phyloP scores from a whole-genome alignment of 2,329 filamentous ascomycete genomes.

The Gliomastix tumulicola region DNA sequence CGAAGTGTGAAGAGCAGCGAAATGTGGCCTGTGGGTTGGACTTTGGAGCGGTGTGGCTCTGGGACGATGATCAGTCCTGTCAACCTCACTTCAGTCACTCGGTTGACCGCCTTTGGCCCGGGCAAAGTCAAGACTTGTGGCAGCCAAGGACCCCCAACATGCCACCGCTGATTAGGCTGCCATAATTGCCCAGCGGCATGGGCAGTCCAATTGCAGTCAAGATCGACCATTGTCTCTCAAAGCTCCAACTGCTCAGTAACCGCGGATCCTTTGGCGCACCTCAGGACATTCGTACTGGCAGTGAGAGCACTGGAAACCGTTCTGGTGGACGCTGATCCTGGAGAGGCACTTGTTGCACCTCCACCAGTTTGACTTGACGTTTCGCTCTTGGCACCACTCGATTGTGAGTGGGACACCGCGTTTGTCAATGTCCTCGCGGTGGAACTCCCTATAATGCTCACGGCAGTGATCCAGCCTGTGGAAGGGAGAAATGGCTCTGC shows the following conservation, averaged over 20 bases:
- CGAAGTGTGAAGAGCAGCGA: no score
- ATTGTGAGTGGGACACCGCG: constrained; percentile 27
- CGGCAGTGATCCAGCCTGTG: constrained; percentile 49
- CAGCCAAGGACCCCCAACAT: no score
- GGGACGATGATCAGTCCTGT: no score
- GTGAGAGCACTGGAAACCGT: constrained; percentile 35
- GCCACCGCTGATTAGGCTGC: no score
- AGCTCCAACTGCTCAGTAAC: no score
- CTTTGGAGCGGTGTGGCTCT: no score
- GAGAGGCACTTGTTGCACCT: constrained; percentile 45
- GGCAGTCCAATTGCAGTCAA: neutral
- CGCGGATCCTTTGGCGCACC: constrained; percentile 2
- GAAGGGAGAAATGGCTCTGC: constrained; percentile 37
- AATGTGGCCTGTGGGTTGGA: no score
- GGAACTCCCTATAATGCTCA: constrained; percentile 48
- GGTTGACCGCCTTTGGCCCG: neutral
- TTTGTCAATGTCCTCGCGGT: constrained; percentile 47
- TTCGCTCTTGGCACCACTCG: constrained; percentile 30
- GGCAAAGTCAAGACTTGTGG: no score
- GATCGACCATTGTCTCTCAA: neutral
- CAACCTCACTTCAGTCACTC: no score
- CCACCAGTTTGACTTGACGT: constrained; percentile 39
- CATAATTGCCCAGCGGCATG: no score
- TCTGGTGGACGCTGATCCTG: constrained; percentile 30
- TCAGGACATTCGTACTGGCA: constrained; percentile 33